Conservation (phyloP, 495 filamentous ascomycete genomes). For the Tuber umbilicatum region DNA sequence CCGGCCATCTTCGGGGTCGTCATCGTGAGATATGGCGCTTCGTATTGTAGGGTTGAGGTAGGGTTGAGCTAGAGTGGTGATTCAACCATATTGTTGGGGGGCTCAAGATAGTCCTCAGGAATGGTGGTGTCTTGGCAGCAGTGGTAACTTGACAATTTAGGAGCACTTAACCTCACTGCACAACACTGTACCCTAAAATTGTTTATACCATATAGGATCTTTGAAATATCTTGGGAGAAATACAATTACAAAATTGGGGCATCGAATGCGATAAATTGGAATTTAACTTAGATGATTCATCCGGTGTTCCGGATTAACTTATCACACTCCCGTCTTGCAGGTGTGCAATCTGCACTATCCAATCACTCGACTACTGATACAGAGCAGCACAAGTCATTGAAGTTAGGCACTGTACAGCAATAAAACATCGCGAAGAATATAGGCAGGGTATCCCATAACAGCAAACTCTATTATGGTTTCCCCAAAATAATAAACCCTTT, state of each 20-base stretch:
- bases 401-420: background rate
- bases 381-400: background rate
- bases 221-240: background rate
- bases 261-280: background rate
- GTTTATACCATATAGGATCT: background rate
- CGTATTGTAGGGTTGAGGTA: background rate
- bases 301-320: background rate
- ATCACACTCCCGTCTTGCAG: background rate
- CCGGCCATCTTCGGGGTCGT: constrained; percentile 37
- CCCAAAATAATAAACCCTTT: background rate
- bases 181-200: background rate
- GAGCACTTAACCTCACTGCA: background rate
- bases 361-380: background rate
- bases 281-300: background rate
- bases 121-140: background rate
- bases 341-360: background rate
- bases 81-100: background rate
- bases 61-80: background rate
- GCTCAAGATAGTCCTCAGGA: background rate
- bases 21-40: constrained; percentile 8
- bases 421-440: background rate
- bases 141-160: background rate
- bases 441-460: background rate
- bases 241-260: background rate
- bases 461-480: background rate